phyloP scores from a whole-genome alignment of 2,329 filamentous ascomycete genomes.

The Ophiostoma ulmi region DNA sequence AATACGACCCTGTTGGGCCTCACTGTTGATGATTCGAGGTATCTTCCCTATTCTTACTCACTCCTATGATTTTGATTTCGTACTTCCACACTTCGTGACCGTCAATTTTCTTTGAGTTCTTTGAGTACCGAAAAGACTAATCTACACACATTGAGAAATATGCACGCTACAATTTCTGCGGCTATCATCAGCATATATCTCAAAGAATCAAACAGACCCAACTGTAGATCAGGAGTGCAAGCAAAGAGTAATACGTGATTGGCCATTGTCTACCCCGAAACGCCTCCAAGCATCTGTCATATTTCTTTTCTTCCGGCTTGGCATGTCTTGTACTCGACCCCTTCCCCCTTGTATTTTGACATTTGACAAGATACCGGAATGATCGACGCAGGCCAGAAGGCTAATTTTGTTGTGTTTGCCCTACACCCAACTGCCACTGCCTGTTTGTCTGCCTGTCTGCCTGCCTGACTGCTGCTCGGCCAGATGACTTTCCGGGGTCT shows the following conservation, averaged over 20 bases:
- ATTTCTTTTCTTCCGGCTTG: not conserved
- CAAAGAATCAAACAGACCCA: not conserved
- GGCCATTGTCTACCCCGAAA: not conserved
- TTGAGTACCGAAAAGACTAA: no score
- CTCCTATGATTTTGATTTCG: not conserved
- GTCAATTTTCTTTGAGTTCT: no score
- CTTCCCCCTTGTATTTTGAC: not conserved
- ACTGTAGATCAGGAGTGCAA: not conserved
- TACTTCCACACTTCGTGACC: not conserved
- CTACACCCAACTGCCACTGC: not conserved
- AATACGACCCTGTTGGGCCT: not conserved
- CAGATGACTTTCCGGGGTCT: not conserved
- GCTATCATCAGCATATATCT: no score
- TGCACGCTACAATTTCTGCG: no score
- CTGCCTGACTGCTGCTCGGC: not conserved
- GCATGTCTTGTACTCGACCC: conserved; percentile 2
- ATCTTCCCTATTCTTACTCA: not conserved
- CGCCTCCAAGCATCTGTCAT: not conserved
- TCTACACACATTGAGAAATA: no score
- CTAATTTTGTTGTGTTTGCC: not conserved
- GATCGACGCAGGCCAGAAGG: conserved; percentile 4
- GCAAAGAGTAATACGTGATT: conserved; percentile 8
- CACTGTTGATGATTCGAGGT: not conserved
- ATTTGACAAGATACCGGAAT: not conserved
- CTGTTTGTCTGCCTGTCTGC: not conserved